Evolutionary conservation across 2,329 filamentous ascomycete genomes (phyloP).

Genomic region (Dactylonectria estremocensis): DNA sequence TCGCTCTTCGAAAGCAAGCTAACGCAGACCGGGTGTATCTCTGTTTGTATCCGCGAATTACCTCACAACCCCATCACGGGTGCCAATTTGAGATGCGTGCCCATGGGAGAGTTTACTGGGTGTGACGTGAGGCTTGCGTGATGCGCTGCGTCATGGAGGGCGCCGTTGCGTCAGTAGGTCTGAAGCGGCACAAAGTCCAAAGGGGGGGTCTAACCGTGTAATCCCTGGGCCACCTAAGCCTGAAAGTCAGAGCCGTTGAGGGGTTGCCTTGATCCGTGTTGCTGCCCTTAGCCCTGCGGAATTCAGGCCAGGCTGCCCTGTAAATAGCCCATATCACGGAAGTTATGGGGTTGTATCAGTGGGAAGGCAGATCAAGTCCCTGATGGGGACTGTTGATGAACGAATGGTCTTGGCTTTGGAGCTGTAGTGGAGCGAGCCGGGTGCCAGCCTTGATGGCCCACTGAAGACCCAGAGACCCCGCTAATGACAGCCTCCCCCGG

Average conservation of each 20-base stretch:
- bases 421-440: conserved; percentile 1
- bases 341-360: background rate
- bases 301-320: background rate
- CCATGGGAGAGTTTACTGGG: background rate
- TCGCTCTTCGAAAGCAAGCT: background rate
- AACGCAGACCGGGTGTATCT: background rate
- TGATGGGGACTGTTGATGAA: background rate
- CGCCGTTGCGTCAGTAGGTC: too few relatives aligned
- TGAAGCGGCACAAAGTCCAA: too few relatives aligned
- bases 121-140: background rate
- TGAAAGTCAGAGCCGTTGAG: too few relatives aligned
- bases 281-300: too few relatives aligned
- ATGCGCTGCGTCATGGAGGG: background rate
- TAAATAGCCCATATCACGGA: background rate
- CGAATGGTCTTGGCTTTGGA: background rate
- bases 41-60: background rate
- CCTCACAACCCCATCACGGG: background rate
- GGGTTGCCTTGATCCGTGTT: too few relatives aligned
- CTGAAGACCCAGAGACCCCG: background rate
- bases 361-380: background rate
- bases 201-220: too few relatives aligned
- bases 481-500: background rate
- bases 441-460: too few relatives aligned
- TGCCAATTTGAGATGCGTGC: background rate
- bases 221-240: too few relatives aligned